phyloP scores from a whole-genome alignment of 75 land plant species.

The Selaginella moellendorffii region DNA sequence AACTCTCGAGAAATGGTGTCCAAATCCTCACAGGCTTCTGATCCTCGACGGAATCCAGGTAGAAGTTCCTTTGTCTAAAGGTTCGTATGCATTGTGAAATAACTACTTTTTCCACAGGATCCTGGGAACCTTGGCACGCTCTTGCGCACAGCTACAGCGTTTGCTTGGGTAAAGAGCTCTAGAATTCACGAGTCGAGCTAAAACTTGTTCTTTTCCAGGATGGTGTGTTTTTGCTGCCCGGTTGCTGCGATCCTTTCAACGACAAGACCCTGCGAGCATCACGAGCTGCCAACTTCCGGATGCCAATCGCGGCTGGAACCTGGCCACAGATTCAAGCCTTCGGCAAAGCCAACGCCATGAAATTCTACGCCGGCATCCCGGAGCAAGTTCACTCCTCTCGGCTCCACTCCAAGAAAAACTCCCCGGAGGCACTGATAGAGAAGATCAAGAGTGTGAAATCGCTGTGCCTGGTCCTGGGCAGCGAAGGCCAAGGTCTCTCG shows the following conservation, averaged over 20 bases:
- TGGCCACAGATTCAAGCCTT: too few relatives aligned
- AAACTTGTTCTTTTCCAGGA: slow-evolving; percentile 32
- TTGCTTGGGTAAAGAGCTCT: slow-evolving; percentile 46
- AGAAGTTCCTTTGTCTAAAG: not conserved
- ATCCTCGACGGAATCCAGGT: slow-evolving; percentile 98
- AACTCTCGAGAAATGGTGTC: slow-evolving; percentile 25
- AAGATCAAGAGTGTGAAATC: slow-evolving; percentile 27
- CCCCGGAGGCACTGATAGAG: too few relatives aligned
- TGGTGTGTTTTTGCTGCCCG: too few relatives aligned
- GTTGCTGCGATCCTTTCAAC: slow-evolving; percentile 99
- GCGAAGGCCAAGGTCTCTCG: slow-evolving; percentile 85
- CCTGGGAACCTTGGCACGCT: too few relatives aligned
- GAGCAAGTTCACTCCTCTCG: too few relatives aligned
- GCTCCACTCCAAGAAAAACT: too few relatives aligned
- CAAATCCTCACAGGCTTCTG: slow-evolving; percentile 42
- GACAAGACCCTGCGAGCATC: slow-evolving; percentile 85
- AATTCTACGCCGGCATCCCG: too few relatives aligned
- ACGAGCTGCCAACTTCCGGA: slow-evolving; percentile 75
- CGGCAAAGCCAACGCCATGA: too few relatives aligned
- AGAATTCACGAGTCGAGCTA: not conserved
- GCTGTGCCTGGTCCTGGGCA: slow-evolving; percentile 71
- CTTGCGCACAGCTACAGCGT: slow-evolving; percentile 79
- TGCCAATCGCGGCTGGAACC: slow-evolving; percentile 56
- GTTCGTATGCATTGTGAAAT: too few relatives aligned
- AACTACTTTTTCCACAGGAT: too few relatives aligned